Evolutionary conservation across 345 rosid genomes (phyloP).

Genomic region (rapeseed (Brassica napus)): DNA sequence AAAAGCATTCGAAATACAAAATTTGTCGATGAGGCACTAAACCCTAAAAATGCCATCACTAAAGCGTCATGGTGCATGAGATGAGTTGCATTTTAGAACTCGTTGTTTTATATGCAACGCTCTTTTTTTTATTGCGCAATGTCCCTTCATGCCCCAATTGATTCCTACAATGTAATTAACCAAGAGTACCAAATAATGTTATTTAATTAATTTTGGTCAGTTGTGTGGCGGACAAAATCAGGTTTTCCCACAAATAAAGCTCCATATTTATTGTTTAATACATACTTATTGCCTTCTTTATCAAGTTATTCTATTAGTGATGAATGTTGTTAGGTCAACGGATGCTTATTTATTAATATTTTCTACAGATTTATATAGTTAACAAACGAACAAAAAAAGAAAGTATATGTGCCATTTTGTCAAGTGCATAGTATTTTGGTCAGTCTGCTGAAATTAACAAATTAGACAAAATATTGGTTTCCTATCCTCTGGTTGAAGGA

Average conservation of each 20-base stretch:
- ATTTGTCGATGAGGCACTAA: slow-evolving; percentile 16
- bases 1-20: slow-evolving; percentile 1
- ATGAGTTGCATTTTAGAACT: slow-evolving; percentile 21
- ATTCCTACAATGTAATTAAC: slow-evolving; percentile 38
- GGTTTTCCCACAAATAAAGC: slow-evolving; percentile 30
- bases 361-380: neutral
- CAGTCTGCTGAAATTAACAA: neutral
- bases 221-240: slow-evolving; percentile 45
- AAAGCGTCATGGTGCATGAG: slow-evolving; percentile 41
- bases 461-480: neutral
- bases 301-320: slow-evolving; percentile 3
- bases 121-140: slow-evolving; percentile 20
- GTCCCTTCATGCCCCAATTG: slow-evolving; percentile 39
- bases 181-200: slow-evolving; percentile 13
- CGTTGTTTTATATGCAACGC: slow-evolving; percentile 17
- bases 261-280: slow-evolving; percentile 13
- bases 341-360: neutral
- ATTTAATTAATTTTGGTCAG: slow-evolving; percentile 20
- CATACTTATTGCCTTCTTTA: slow-evolving; percentile 17
- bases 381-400: neutral
- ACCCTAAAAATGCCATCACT: slow-evolving; percentile 37
- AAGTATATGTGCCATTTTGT: neutral
- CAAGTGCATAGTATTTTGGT: slow-evolving; percentile 1
- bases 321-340: slow-evolving; percentile 8
- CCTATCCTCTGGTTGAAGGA: neutral